A percentile compares a stretch with the other conserved stretches of the same genome.
phyloP scores from a whole-genome alignment of 2,329 filamentous ascomycete species.

The Trichophyton benhamiae region DNA sequence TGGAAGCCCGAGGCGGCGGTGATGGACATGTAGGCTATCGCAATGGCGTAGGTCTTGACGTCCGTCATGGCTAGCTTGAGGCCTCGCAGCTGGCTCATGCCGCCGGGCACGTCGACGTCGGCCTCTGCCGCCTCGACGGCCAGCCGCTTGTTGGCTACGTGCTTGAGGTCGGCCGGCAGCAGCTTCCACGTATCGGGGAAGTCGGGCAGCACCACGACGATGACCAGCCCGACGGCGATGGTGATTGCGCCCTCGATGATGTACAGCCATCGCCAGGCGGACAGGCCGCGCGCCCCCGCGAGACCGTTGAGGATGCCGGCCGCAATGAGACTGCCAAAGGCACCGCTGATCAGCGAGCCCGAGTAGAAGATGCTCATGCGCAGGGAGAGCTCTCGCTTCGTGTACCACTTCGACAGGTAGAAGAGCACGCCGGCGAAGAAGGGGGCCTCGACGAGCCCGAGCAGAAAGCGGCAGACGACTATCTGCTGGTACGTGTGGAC shows the following conservation, averaged over 20 bases:
- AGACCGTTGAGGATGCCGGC: slow-evolving; percentile 39
- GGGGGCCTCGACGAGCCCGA: slow-evolving; percentile 38
- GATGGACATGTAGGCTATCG: slow-evolving; percentile 38
- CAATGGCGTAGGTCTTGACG: slow-evolving; percentile 37
- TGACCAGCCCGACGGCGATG: slow-evolving; percentile 23
- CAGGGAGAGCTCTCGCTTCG: slow-evolving; percentile 39
- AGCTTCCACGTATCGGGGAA: slow-evolving; percentile 36
- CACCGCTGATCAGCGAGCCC: slow-evolving; percentile 38
- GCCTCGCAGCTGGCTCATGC: slow-evolving; percentile 38
- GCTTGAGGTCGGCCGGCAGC: slow-evolving; percentile 34
- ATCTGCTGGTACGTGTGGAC: slow-evolving; percentile 33
- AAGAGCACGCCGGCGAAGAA: slow-evolving; percentile 38
- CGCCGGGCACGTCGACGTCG: slow-evolving; percentile 38
- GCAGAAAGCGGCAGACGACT: slow-evolving; percentile 35
- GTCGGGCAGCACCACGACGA: slow-evolving; percentile 28
- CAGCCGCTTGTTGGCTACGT: slow-evolving; percentile 37
- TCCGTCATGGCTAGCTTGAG: slow-evolving; percentile 42
- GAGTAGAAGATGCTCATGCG: slow-evolving; percentile 43
- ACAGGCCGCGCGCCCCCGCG: slow-evolving; percentile 23
- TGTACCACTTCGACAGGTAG: slow-evolving; percentile 43
- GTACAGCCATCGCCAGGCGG: slow-evolving; percentile 32
- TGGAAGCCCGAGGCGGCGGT: slow-evolving; percentile 42
- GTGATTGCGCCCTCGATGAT: slow-evolving; percentile 31
- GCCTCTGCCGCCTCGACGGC: slow-evolving; percentile 40
- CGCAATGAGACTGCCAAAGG: slow-evolving; percentile 44